Percentiles rank a stretch among this genome's conserved stretches.
These are phyloP conservation scores for Lepidium didymum DNA, from an alignment of 345 rosid genomes.

Conservation along the genomic window DNA sequence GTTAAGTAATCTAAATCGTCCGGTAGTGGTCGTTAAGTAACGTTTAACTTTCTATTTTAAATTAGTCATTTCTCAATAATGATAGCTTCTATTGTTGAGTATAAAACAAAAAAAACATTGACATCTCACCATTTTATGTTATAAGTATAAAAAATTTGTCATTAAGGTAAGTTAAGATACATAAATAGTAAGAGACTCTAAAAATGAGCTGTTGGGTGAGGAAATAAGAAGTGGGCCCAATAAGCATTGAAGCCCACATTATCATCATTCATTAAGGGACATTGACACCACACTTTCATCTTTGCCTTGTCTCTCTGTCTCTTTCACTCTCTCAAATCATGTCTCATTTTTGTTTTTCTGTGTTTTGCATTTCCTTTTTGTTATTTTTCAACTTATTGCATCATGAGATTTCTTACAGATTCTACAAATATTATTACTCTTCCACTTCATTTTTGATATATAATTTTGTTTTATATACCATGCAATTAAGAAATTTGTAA, in stretches of 20 bases:
- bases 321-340: conserved; percentile 24
- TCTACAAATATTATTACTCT: neutral
- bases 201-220: conserved; percentile 23
- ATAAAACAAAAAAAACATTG: conserved; percentile 3
- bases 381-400: conserved; percentile 13
- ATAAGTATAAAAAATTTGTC: neutral
- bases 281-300: conserved; percentile 27
- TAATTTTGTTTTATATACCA: neutral
- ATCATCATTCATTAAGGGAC: conserved; percentile 24
- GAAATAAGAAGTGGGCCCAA: conserved; percentile 19
- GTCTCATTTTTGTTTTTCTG: conserved; percentile 6
- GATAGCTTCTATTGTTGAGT: conserved; percentile 1
- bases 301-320: conserved; percentile 23
- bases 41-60: conserved; percentile 1
- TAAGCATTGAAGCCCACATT: conserved; percentile 24
- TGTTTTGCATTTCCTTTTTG: conserved; percentile 17
- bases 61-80: too few relatives aligned
- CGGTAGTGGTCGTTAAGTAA: neutral
- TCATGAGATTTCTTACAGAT: neutral
- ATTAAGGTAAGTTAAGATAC: neutral
- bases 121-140: conserved; percentile 5
- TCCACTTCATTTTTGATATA: neutral
- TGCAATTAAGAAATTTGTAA: neutral
- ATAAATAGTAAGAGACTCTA: neutral
- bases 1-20: conserved; percentile 16